Evolutionary conservation across 371 early-diverging fungal species (phyloP), one percentile per base, ranked within the genome.

Genomic region (Mucor saturninus): DNA sequence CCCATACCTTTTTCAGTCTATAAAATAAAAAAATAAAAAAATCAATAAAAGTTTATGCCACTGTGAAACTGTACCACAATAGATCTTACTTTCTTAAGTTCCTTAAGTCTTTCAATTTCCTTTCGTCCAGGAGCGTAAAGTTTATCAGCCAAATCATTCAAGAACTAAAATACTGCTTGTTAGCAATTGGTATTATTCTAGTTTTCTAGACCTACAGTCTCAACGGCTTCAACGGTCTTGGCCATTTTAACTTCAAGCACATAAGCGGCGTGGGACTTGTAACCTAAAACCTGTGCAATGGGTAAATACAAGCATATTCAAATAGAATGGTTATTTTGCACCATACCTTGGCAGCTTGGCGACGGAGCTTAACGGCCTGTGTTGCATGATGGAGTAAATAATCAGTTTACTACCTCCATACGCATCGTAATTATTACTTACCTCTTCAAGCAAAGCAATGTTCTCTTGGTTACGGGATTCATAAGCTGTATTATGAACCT

Each of bases 211-310:
- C 61, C 61, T 70, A 81, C 81, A 6, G 79, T 71, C 21, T 81
- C 64, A 14, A 94, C 94, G 1, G 73, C 75, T 46, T 83, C 80
- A 2, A 90, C 87, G 3, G 72, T 73, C 75, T 95, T 93, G 55
- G 96, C 95, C 95, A 95, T 95, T 72, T 89, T 90, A 46, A 86
- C 80, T 64, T 94, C 92, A 10, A 95, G 77, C 10, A 83, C 79
- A 68, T 76, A 94, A 26, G 80, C 86, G 10, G 92, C 91, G 72
- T 94, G 93, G 37, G 78, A 85, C 58, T 76, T 69, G 77, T 90
- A 95, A 0, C 93, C 94, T 32, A 94, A 68, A 54, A 95, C 69
- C 69, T 80, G 42, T 30, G 31, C 6, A 3, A 40, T 29, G 28
- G 11, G 3, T 11, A 10, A n/a, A 30, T 1, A 40, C 46, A 13